Evolutionary conservation across 768 basidiomycete species (phyloP).

Genomic region (Tulasnella sp.): DNA sequence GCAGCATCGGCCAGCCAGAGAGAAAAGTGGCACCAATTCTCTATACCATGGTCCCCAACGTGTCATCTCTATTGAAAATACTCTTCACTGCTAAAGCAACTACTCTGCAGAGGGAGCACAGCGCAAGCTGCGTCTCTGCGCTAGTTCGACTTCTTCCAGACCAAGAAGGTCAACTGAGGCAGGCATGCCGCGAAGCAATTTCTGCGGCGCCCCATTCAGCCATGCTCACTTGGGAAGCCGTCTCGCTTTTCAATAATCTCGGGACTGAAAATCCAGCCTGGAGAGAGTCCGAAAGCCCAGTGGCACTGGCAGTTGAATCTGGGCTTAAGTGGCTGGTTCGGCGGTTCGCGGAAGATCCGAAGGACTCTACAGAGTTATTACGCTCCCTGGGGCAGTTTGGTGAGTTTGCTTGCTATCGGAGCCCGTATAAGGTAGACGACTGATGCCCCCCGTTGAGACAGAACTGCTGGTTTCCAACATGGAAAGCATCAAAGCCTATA

Average conservation of each 20-base stretch:
- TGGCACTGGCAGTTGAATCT: slow-evolving; percentile 24
- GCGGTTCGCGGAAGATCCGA: slow-evolving; percentile 30
- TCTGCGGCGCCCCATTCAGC: not conserved
- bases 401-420: slow-evolving; percentile 5
- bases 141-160: not conserved
- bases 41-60: not conserved
- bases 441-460: slow-evolving; percentile 1
- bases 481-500: slow-evolving; percentile 38
- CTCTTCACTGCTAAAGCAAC: too few relatives aligned
- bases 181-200: not conserved
- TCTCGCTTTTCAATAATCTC: not conserved
- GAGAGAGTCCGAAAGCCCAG: not conserved
- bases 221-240: not conserved
- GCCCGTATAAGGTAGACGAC: not conserved
- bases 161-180: not conserved
- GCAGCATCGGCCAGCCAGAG: not conserved
- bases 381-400: slow-evolving; percentile 17
- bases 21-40: not conserved
- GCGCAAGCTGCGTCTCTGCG: not conserved
- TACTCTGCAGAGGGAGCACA: too few relatives aligned
- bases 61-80: too few relatives aligned
- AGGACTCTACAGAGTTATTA: slow-evolving; percentile 12
- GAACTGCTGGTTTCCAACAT: slow-evolving; percentile 10
- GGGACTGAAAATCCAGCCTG: not conserved
- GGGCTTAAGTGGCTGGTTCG: slow-evolving; percentile 45